Evolutionary conservation across 129 eudicot genomes (phyloP), one percentile per base, ranked within the genome.

Genomic region (carrot (Daucus carota)): DNA sequence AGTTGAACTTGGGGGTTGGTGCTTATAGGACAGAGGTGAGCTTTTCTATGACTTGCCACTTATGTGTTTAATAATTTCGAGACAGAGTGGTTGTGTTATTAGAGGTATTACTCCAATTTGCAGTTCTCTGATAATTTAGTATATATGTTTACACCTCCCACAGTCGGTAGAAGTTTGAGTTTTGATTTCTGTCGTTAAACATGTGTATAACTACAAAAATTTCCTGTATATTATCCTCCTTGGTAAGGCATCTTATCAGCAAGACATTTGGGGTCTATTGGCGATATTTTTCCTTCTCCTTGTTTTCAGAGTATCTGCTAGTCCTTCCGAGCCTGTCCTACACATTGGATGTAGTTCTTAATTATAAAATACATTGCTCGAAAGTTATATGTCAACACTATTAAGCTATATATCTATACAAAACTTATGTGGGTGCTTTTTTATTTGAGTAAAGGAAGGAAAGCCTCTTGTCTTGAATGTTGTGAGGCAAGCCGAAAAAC

Each of bases 381-480:
- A n/a, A n/a, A n/a, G n/a, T n/a, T n/a, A n/a, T n/a, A n/a, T n/a
- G n/a, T n/a, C n/a, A n/a, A n/a, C n/a, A n/a, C n/a, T n/a, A n/a
- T n/a, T n/a, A 57, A n/a, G 6, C 31, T 0, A n/a, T n/a, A 45
- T 26, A 31, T 41, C 72, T 75, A 4, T 32, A 31, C 38, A 18
- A 6, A 71, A 44, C 28, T 4, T 44, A 40, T 73, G 0, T 73
- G 57, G 13, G 24, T 57, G 65, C n/a, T n/a, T 45, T 74, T 46
- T 74, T 65, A 47, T 15, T 50, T 77, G 28, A 47, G 77, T 77
- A 63, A 74, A 95, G 99, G 97, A 91, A 95, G 99, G 99, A 66
- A 95, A 95, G 80, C 99, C 99, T 75, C 94, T 95, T 18, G 99
- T 95, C 24, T 84, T 95, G 78, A 95, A 91, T 83, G 99, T 95